phyloP scores from a whole-genome alignment of 2,329 filamentous ascomycete genomes.

The Corynespora cassiicola region DNA sequence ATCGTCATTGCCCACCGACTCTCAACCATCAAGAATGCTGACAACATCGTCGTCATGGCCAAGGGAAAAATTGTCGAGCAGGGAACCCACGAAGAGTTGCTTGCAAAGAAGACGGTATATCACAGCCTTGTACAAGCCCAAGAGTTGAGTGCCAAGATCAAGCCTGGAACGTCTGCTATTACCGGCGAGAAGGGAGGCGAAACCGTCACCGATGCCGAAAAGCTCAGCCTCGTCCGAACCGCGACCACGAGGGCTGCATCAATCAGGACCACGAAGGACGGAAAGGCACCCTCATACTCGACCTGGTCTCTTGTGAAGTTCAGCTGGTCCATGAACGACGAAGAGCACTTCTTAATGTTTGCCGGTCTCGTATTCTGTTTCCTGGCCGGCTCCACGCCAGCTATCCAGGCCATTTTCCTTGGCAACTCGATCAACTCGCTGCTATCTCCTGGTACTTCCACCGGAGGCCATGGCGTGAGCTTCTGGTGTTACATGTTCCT shows the following conservation, averaged over 20 bases:
- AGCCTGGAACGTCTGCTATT: slow-evolving; percentile 23
- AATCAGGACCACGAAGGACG: slow-evolving; percentile 56
- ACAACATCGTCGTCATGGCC: slow-evolving; percentile 95
- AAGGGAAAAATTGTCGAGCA: slow-evolving; percentile 88
- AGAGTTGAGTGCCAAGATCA: slow-evolving; percentile 52
- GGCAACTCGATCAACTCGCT: slow-evolving; percentile 83
- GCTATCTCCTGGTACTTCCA: slow-evolving; percentile 62
- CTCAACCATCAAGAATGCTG: slow-evolving; percentile 90
- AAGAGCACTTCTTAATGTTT: slow-evolving; percentile 46
- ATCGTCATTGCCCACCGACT: slow-evolving; percentile 96
- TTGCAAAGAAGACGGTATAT: slow-evolving; percentile 76
- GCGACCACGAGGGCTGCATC: slow-evolving; percentile 63
- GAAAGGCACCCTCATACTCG: slow-evolving; percentile 32
- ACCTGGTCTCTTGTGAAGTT: slow-evolving; percentile 52
- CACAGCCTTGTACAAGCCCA: slow-evolving; percentile 87
- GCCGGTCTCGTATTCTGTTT: slow-evolving; percentile 48
- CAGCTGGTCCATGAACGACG: slow-evolving; percentile 38
- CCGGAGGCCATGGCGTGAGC: slow-evolving; percentile 71
- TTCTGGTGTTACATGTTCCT: slow-evolving; percentile 47
- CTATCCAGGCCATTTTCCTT: slow-evolving; percentile 73
- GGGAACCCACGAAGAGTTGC: slow-evolving; percentile 81
- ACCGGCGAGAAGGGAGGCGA: slow-evolving; percentile 26
- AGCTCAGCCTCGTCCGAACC: slow-evolving; percentile 34
- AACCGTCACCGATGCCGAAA: slow-evolving; percentile 24
- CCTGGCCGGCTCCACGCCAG: slow-evolving; percentile 43